Evolutionary conservation across 1,139 yeast species (phyloP).

Genomic region (Magnusiomyces suaveolens): DNA sequence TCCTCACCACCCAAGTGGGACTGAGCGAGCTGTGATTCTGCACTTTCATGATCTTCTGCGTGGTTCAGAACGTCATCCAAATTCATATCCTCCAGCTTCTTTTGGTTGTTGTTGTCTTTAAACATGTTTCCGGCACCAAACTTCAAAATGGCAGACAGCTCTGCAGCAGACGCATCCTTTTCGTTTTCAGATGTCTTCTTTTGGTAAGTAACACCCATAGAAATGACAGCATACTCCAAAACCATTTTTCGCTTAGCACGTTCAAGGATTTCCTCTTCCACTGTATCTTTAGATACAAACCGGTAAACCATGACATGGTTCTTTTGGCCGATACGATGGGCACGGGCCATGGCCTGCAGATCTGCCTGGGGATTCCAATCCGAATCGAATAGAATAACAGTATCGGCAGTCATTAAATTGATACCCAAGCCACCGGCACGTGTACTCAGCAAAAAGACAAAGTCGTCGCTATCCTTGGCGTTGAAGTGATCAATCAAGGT

Average conservation of each 20-base stretch:
- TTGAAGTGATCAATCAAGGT: conserved; percentile 94
- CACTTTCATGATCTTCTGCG: conserved; percentile 94
- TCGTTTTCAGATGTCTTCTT: conserved; percentile 40
- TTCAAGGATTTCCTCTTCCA: conserved; percentile 93
- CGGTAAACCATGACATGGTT: conserved; percentile 95
- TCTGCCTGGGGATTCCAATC: conserved; percentile 99
- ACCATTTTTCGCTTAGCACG: conserved; percentile 97
- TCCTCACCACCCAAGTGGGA: conserved; percentile 97
- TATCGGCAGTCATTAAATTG: conserved; percentile 96
- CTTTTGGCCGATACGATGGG: conserved; percentile 97
- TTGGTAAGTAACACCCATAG: conserved; percentile 86
- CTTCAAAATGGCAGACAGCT: conserved; percentile 83
- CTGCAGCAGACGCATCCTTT: conserved; percentile 70
- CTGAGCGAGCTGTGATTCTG: conserved; percentile 85
- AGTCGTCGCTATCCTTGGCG: conserved; percentile 87
- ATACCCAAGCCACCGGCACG: conserved; percentile 99
- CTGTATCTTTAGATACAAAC: conserved; percentile 93
- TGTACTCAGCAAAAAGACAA: conserved; percentile 81
- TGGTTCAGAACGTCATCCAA: conserved; percentile 92
- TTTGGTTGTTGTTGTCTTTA: conserved; percentile 67
- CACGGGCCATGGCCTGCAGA: conserved; percentile 98
- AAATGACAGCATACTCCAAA: conserved; percentile 91
- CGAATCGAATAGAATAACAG: conserved; percentile 92
- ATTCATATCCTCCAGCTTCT: conserved; percentile 88
- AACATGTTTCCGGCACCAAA: conserved; percentile 99